These are phyloP conservation scores for Tolypocladium ophioglossoides DNA, from an alignment of 2,329 filamentous ascomycete species.

Conservation along the genomic window DNA sequence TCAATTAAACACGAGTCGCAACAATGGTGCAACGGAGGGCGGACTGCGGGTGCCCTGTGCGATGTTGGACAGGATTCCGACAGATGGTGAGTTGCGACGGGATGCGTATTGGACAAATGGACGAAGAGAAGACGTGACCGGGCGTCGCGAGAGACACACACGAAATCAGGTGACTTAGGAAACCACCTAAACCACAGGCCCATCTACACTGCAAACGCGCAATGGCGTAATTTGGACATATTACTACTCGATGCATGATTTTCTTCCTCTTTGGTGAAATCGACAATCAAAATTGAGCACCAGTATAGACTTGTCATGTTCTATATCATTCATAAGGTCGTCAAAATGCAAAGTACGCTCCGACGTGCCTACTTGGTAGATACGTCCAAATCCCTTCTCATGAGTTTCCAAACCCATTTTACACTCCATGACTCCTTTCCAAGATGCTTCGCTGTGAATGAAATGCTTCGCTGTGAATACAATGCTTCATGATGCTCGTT, in stretches of 20 bases:
- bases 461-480: neutral
- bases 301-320: neutral
- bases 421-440: neutral
- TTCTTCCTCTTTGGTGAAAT: neutral
- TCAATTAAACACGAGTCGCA: neutral
- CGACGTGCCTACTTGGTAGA: neutral
- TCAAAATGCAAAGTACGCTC: neutral
- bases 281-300: too few relatives aligned
- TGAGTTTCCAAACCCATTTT: neutral
- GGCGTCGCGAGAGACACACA: conserved; percentile 1
- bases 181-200: neutral
- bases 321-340: neutral
- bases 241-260: neutral
- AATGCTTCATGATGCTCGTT: neutral
- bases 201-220: neutral
- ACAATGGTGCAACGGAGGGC: neutral
- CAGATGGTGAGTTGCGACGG: neutral
- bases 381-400: neutral
- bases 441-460: neutral
- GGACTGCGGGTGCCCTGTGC: neutral
- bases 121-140: neutral
- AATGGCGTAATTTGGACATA: neutral
- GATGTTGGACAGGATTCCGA: neutral
- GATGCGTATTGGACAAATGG: neutral
- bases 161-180: conserved; percentile 10